Evolutionary conservation across 2,329 filamentous ascomycete genomes (phyloP).

Genomic region (Magnaporthales sp.): DNA sequence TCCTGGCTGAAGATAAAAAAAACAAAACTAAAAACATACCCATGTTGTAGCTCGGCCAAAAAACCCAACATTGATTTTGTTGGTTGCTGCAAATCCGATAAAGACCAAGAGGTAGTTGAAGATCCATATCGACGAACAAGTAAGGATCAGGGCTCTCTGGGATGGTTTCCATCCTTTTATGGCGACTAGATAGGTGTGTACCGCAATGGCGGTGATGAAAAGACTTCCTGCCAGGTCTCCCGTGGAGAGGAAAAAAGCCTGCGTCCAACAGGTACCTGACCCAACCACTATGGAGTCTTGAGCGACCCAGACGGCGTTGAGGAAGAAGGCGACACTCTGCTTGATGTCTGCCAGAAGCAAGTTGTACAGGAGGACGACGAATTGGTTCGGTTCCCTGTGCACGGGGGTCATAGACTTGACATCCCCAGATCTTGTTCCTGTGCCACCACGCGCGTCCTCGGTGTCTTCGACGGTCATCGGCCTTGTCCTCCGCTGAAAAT

Average conservation of each 20-base stretch:
- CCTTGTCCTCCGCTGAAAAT: slow-evolving; percentile 10
- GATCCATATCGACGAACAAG: slow-evolving; percentile 36
- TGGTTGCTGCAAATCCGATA: slow-evolving; percentile 23
- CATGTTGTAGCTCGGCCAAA: slow-evolving; percentile 48
- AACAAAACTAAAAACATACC: slow-evolving; percentile 21
- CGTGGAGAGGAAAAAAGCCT: slow-evolving; percentile 50
- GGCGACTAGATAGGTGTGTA: slow-evolving; percentile 48
- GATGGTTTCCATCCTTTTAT: slow-evolving; percentile 39
- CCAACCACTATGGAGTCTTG: slow-evolving; percentile 38
- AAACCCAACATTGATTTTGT: slow-evolving; percentile 21
- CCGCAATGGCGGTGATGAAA: slow-evolving; percentile 48
- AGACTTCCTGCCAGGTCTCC: slow-evolving; percentile 48
- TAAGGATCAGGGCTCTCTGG: slow-evolving; percentile 30
- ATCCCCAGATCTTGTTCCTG: slow-evolving; percentile 5
- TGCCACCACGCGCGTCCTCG: not conserved
- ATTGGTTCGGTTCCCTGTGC: slow-evolving; percentile 35
- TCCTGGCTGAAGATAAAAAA: too few relatives aligned
- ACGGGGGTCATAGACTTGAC: slow-evolving; percentile 3
- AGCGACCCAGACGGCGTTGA: slow-evolving; percentile 43
- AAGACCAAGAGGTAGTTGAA: slow-evolving; percentile 39
- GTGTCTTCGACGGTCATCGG: not conserved
- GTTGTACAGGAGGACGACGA: slow-evolving; percentile 51
- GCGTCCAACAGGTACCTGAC: slow-evolving; percentile 38
- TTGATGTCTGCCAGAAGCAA: slow-evolving; percentile 50
- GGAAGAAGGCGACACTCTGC: slow-evolving; percentile 44